phyloP scores from a whole-genome alignment of 225 moss, liverwort and hornwort species.

The Takakia lepidozioides region DNA sequence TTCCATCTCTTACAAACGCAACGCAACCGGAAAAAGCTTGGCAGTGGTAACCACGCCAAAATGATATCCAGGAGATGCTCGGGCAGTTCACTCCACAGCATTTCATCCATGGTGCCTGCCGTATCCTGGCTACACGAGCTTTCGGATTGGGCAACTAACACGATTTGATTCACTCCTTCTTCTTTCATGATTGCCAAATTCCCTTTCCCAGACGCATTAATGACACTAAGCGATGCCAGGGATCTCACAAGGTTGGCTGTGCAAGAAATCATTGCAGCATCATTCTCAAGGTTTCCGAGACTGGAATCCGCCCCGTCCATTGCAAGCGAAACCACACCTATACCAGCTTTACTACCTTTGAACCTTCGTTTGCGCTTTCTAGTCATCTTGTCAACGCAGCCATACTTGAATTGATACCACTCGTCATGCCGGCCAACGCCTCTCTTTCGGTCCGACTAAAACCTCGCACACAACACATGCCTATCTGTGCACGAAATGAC shows the following conservation, averaged over 20 bases:
- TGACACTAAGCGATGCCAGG: constrained; percentile 39
- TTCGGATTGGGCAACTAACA: constrained; percentile 3
- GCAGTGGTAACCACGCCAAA: constrained; percentile 67
- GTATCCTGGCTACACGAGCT: constrained; percentile 10
- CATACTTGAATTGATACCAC: too few relatives aligned
- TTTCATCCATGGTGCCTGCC: constrained; percentile 36
- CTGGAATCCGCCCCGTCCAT: constrained; percentile 24
- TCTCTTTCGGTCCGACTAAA: too few relatives aligned
- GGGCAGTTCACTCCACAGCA: constrained; percentile 62
- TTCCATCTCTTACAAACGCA: constrained; percentile 80
- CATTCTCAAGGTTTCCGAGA: constrained; percentile 32
- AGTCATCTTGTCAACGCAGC: constrained; percentile 1
- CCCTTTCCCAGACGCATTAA: constrained; percentile 7
- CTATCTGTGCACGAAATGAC: too few relatives aligned
- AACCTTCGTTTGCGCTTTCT: constrained; percentile 1
- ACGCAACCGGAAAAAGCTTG: constrained; percentile 64
- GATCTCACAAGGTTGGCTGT: constrained; percentile 26
- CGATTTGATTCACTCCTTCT: constrained; percentile 12
- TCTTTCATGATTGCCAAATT: constrained; percentile 7
- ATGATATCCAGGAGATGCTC: constrained; percentile 77
- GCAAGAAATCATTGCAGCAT: constrained; percentile 10
- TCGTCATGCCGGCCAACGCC: too few relatives aligned
- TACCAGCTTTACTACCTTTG: background rate
- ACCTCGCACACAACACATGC: too few relatives aligned
- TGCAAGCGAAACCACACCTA: constrained; percentile 1